Evolutionary conservation across 2,329 filamentous ascomycete species (phyloP), one percentile per base, ranked within the genome.

Genomic region (Emericellopsis atlantica): DNA sequence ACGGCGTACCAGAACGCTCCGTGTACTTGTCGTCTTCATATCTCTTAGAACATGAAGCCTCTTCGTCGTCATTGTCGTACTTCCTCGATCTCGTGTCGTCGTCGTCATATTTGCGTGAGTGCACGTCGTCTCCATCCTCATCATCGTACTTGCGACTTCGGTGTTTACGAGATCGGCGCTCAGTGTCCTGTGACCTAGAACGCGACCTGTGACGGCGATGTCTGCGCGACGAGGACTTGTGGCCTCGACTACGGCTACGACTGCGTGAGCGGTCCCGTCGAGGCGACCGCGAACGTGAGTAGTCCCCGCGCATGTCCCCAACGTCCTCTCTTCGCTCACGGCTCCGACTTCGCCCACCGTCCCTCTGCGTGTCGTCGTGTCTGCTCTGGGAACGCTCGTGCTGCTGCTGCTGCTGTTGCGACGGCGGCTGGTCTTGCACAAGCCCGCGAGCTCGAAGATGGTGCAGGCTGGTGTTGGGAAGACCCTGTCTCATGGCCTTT

Each of bases 401-500:
- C 36, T 18, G 46, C 37, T 21, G 43, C 53, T 29, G 46, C 41
- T 15, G 53, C 12, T 29, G 26, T 12, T 29, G 56, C 31, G 58
- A 53, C 41, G 47, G 50, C 43, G 50, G 51, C 39, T 64, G 57
- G 47, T 64, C 63, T 49, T 58, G 60, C 32, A 72, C 61, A 47
- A 59, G 69, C 53, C 69, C 70, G 46, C 68, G 61, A 21, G 73
- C 73, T 47, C 76, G 67, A 57, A 80, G 57, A 51, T 83, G 75
- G 48, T 79, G 74, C 40, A 84, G 74, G 49, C 84, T 85, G 43
- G 81, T 89, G 58, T 93, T 93, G 40, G 85, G 84, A 10, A 88
- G 68, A 24, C 88, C 87, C 60, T 92, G 83, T 47, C 90, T 76
- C 86, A 96, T 94, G 15, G 92, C 92, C 62, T 92, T 89, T 37